Conservation (phyloP, 1,284 basidiomycete species). For the Meripilus lineatus region DNA sequence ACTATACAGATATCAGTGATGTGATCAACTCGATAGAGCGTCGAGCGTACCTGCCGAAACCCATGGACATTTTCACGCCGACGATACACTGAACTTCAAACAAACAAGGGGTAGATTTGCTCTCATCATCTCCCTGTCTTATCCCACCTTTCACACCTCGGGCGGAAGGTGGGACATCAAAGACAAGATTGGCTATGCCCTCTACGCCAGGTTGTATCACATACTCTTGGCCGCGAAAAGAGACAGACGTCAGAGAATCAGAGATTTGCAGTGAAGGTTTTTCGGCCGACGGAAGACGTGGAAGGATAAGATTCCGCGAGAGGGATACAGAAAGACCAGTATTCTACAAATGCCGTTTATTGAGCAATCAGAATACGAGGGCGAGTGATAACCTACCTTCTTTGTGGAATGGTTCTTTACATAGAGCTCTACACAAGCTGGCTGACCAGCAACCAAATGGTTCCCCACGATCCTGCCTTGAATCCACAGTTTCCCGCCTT, state of each 20-base stretch:
- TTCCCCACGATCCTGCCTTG: constrained; percentile 61
- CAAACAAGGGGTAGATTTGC: constrained; percentile 39
- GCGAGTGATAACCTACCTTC: constrained; percentile 43
- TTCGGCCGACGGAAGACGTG: constrained; percentile 34
- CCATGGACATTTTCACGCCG: constrained; percentile 54
- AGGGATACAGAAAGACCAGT: constrained; percentile 56
- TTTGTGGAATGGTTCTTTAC: constrained; percentile 75
- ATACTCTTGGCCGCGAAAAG: constrained; percentile 69
- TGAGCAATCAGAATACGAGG: constrained; percentile 7
- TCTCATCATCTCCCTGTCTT: constrained; percentile 30
- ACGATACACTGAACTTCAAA: constrained; percentile 62
- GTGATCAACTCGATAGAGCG: background rate
- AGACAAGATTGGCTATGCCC: constrained; percentile 69
- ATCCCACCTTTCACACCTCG: constrained; percentile 56
- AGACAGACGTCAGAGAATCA: constrained; percentile 62
- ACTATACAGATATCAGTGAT: constrained; percentile 29
- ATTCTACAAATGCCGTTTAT: constrained; percentile 41
- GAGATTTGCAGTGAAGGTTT: constrained; percentile 51
- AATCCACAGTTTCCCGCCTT: constrained; percentile 73
- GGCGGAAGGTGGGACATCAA: constrained; percentile 62
- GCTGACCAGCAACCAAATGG: constrained; percentile 60
- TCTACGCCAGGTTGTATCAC: constrained; percentile 65
- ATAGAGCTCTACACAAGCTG: constrained; percentile 65
- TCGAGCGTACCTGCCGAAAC: constrained; percentile 50
- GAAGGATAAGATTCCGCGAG: constrained; percentile 52